Evolutionary conservation across 1,139 yeast genomes (phyloP), one percentile per base, ranked within the genome.

Genomic region (Kodamaea arcana): DNA sequence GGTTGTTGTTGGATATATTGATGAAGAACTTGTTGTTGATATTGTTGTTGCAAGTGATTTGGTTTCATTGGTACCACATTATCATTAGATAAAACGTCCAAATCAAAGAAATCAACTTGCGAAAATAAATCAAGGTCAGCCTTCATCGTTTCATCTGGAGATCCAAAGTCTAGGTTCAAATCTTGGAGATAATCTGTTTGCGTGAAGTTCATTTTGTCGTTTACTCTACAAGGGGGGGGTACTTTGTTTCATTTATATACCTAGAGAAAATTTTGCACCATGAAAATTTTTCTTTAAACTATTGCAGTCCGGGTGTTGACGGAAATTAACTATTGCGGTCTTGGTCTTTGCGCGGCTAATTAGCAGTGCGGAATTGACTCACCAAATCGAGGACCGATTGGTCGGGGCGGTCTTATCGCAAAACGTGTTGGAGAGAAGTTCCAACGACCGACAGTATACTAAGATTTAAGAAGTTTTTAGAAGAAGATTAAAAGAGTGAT

Each of bases 51-150:
- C 11, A 13, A 17, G 5, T 25, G 15, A 12, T 14, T 26, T 33
- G 40, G 46, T 41, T 50, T 51, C 29, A 37, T 36, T 9, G 54
- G 52, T 14, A 46, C 47, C 24, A 43, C 43, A n/a, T 45, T 39
- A 36, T 52, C 58, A 37, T 56, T 56, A 38, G 61, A 54, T 38
- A 65, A 62, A 7, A 57, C 67, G 45, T 72, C 77, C 48, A 72
- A 67, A 44, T 71, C 72, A 41, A 67, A 69, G 45, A 73, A 73
- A 28, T 70, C 74, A 3, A 68, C 48, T 39, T 69, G 69, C 23
- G 71, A 57, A 46, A 71, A 72, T 32, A 70, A 52, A 30, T 65
- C 68, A 48, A 72, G 63, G 43, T 71, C 76, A 29, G 50, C 55
- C 36, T 34, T 23, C 12, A 49, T 52, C 16, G 47, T 48, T 13